Conservation (phyloP, 1,284 basidiomycete genomes). For the Pascua guehoae region DNA sequence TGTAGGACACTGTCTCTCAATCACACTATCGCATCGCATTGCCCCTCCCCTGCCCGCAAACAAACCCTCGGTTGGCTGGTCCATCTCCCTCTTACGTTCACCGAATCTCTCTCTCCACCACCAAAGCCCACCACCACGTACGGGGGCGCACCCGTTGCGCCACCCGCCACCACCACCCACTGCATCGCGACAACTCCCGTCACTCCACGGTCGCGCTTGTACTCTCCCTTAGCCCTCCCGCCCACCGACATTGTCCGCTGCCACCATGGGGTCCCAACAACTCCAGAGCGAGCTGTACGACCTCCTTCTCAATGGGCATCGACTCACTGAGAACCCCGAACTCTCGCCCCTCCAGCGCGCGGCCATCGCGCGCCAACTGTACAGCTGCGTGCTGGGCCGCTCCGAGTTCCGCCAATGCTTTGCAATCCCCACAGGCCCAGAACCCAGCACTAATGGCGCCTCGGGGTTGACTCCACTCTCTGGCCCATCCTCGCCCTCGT, state of each 20-base stretch:
- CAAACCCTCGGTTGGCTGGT: not conserved
- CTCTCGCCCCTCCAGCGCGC: constrained; percentile 21
- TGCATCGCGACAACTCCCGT: not conserved
- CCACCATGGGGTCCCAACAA: constrained; percentile 11
- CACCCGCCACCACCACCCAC: not conserved
- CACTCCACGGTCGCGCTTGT: not conserved
- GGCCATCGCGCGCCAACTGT: constrained; percentile 29
- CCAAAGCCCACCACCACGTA: not conserved
- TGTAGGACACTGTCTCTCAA: no score
- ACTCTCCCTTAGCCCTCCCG: not conserved
- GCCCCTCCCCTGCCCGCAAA: no score
- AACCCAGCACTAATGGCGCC: not conserved
- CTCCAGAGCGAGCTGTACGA: constrained; percentile 11
- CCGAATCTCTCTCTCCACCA: not conserved
- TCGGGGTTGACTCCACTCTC: not conserved
- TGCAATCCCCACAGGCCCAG: constrained; percentile 11
- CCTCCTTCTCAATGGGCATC: constrained; percentile 12
- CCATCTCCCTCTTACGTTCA: not conserved
- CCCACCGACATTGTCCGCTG: not conserved
- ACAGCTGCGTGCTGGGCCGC: constrained; percentile 29
- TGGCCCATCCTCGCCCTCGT: not conserved
- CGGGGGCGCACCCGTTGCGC: not conserved
- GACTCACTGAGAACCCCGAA: constrained; percentile 16
- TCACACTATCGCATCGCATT: not conserved
- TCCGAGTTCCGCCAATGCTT: constrained; percentile 25